phyloP scores from a whole-genome alignment of 805 yeast species.

The Cyberlindnera maritima region DNA sequence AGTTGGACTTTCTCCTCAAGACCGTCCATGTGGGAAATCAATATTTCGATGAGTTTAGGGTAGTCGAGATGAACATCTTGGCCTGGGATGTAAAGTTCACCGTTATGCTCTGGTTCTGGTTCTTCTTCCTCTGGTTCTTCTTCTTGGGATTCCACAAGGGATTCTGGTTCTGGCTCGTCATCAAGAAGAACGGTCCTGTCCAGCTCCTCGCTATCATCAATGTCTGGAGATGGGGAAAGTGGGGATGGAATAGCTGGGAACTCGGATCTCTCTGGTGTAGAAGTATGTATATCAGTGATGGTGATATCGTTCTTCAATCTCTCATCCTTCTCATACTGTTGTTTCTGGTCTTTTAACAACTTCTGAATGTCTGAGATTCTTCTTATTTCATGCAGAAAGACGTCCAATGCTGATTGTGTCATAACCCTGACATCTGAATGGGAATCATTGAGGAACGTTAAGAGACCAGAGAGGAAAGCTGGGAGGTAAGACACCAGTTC shows the following conservation, averaged over 20 bases:
- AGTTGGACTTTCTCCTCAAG: constrained; percentile 74
- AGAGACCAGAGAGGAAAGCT: constrained; percentile 79
- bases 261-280: constrained; percentile 17
- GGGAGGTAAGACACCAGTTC: constrained; percentile 87
- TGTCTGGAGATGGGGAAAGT: constrained; percentile 1
- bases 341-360: constrained; percentile 38
- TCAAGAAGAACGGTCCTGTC: background rate
- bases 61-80: constrained; percentile 83
- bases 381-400: constrained; percentile 75
- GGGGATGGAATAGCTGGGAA: background rate
- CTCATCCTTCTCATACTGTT: constrained; percentile 17
- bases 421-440: constrained; percentile 85
- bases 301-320: constrained; percentile 18
- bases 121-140: background rate
- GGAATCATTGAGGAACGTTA: constrained; percentile 76
- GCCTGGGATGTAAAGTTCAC: constrained; percentile 62
- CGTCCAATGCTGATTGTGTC: constrained; percentile 73
- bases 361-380: constrained; percentile 68
- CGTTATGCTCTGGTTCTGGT: constrained; percentile 33
- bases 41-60: constrained; percentile 73
- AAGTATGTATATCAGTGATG: constrained; percentile 22
- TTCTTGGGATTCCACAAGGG: background rate
- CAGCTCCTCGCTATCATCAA: constrained; percentile 3
- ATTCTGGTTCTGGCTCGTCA: background rate
- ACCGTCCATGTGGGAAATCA: constrained; percentile 71